Evolutionary conservation across 176 grass and related monocot genomes (phyloP).

Genomic region (Eremochloa ophiuroides): DNA sequence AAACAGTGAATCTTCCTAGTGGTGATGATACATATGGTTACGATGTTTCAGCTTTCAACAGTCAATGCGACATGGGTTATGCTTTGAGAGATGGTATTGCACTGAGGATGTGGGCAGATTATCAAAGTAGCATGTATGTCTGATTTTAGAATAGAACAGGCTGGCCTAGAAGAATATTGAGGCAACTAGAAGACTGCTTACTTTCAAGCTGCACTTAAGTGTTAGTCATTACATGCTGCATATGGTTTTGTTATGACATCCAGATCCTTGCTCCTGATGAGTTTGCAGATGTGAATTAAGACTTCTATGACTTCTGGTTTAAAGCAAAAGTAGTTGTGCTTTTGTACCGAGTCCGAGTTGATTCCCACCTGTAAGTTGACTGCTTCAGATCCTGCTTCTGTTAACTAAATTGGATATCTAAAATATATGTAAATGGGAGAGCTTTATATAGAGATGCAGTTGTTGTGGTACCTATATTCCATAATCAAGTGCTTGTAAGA

Average conservation of each 20-base stretch:
- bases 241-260: neutral
- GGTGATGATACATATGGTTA: constrained; percentile 19
- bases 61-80: constrained; percentile 16
- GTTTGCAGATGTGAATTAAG: neutral
- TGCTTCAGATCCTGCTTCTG: neutral
- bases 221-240: neutral
- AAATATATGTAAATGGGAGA: neutral
- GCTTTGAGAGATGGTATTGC: constrained; percentile 38
- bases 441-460: neutral
- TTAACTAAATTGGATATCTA: neutral
- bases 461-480: neutral
- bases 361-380: neutral
- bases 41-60: constrained; percentile 26
- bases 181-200: neutral
- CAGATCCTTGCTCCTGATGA: neutral
- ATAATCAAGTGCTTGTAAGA: neutral
- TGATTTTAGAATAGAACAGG: neutral
- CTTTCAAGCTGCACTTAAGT: neutral
- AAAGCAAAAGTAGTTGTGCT: neutral
- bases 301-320: neutral
- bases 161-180: neutral
- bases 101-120: constrained; percentile 38
- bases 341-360: neutral
- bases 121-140: neutral
- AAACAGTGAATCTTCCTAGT: constrained; percentile 4